Conservation (phyloP, 1,139 yeast genomes). For the Meyerozyma athensensis region DNA sequence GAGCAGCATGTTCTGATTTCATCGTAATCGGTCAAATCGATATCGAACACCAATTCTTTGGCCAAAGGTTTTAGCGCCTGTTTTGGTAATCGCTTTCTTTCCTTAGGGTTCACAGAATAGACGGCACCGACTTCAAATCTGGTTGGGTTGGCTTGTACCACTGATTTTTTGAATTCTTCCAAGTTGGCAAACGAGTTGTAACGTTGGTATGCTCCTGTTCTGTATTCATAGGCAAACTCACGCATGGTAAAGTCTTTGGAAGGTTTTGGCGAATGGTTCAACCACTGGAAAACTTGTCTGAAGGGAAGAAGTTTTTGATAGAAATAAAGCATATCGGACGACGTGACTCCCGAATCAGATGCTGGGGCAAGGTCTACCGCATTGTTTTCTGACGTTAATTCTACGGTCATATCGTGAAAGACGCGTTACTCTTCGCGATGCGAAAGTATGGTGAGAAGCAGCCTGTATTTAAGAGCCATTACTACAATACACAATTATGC, state of each 20-base stretch:
- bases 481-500: not conserved
- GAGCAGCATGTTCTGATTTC: slow-evolving; percentile 89
- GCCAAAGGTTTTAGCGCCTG: slow-evolving; percentile 73
- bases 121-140: slow-evolving; percentile 96
- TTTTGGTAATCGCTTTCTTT: slow-evolving; percentile 75
- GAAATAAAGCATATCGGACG: slow-evolving; percentile 69
- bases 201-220: slow-evolving; percentile 83
- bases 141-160: slow-evolving; percentile 70
- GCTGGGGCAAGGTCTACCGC: not conserved
- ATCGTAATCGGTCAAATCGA: slow-evolving; percentile 96
- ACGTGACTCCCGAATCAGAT: slow-evolving; percentile 21
- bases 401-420: not conserved
- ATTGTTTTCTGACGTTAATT: not conserved
- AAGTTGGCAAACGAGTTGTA: slow-evolving; percentile 68
- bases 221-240: slow-evolving; percentile 88
- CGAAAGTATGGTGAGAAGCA: not conserved
- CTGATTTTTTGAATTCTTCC: slow-evolving; percentile 74
- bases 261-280: slow-evolving; percentile 77
- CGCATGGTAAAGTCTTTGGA: slow-evolving; percentile 73
- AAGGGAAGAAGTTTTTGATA: slow-evolving; percentile 72
- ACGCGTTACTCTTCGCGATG: slow-evolving; percentile 2
- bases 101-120: slow-evolving; percentile 80
- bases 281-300: slow-evolving; percentile 76
- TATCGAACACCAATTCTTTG: slow-evolving; percentile 92
- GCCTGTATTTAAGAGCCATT: not conserved